These are phyloP conservation scores for Claviceps sp. DNA, from an alignment of 2,329 filamentous ascomycete species.

Conservation along the genomic window DNA sequence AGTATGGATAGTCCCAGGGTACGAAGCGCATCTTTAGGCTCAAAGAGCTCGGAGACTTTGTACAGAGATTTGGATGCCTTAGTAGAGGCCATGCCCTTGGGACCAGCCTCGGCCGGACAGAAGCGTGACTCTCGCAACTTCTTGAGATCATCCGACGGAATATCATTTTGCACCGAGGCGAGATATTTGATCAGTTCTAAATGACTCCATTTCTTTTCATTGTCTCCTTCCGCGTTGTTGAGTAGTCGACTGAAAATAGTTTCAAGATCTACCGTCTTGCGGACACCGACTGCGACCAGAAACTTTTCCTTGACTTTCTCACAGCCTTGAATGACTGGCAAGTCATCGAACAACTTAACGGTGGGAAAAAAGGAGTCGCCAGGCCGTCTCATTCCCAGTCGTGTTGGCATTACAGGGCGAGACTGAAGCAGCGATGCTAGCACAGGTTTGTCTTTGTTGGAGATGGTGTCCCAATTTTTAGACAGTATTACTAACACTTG, in stretches of 20 bases:
- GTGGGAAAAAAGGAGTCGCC: slow-evolving; percentile 79
- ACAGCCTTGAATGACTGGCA: slow-evolving; percentile 67
- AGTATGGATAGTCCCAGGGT: slow-evolving; percentile 61
- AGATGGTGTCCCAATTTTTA: slow-evolving; percentile 80
- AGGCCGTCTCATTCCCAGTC: slow-evolving; percentile 75
- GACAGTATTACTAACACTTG: slow-evolving; percentile 70
- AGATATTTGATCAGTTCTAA: slow-evolving; percentile 92
- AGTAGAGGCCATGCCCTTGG: slow-evolving; percentile 39
- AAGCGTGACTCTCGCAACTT: slow-evolving; percentile 67
- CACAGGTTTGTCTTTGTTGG: slow-evolving; percentile 48
- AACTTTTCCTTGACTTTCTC: slow-evolving; percentile 85
- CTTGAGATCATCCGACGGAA: slow-evolving; percentile 68
- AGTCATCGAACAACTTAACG: slow-evolving; percentile 90
- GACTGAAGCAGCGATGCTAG: slow-evolving; percentile 52
- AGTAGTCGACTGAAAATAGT: slow-evolving; percentile 85
- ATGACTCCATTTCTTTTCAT: slow-evolving; percentile 71
- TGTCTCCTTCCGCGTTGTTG: slow-evolving; percentile 37
- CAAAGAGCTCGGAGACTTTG: slow-evolving; percentile 66
- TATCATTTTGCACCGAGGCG: slow-evolving; percentile 77
- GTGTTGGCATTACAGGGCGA: slow-evolving; percentile 75
- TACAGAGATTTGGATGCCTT: slow-evolving; percentile 44
- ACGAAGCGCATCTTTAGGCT: slow-evolving; percentile 59
- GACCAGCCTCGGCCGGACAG: slow-evolving; percentile 61
- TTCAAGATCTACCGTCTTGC: slow-evolving; percentile 88
- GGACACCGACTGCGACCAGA: slow-evolving; percentile 64